Conservation (phyloP, 2,329 filamentous ascomycete genomes). For the Epichloe sibirici region DNA sequence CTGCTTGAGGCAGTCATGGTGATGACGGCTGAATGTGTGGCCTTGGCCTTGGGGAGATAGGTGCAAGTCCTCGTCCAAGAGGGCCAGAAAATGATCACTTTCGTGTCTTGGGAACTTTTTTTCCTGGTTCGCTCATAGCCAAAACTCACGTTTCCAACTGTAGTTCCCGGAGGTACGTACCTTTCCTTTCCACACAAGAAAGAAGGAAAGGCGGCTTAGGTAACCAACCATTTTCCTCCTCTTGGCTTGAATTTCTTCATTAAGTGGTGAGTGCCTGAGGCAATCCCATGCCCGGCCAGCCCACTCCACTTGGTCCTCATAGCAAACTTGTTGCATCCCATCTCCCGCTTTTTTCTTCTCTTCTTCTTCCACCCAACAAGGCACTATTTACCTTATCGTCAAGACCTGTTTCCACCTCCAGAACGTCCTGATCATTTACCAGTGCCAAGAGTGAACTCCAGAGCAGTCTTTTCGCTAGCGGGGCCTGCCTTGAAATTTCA, state of each 20-base stretch:
- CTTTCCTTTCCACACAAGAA: not conserved
- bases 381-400: constrained; percentile 93
- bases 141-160: not conserved
- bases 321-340: constrained; percentile 9
- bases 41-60: constrained; percentile 8
- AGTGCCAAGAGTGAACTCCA: constrained; percentile 66
- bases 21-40: not conserved
- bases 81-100: constrained; percentile 1
- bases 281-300: constrained; percentile 5
- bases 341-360: constrained; percentile 14
- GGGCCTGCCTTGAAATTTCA: constrained; percentile 56
- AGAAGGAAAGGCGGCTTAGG: not conserved
- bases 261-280: constrained; percentile 15
- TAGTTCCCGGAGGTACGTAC: constrained; percentile 2
- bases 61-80: not conserved
- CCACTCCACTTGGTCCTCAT: not conserved
- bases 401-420: constrained; percentile 56
- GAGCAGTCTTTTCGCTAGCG: constrained; percentile 95
- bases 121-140: not conserved
- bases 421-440: constrained; percentile 81
- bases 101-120: constrained; percentile 14
- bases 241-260: no score
- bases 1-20: constrained; percentile 43
- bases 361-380: constrained; percentile 38
- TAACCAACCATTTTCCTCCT: not conserved